A percentile compares a stretch with the other conserved stretches of the same genome.
phyloP scores from a whole-genome alignment of 2,329 filamentous ascomycete species.

The Chalaropsis thielavioides region DNA sequence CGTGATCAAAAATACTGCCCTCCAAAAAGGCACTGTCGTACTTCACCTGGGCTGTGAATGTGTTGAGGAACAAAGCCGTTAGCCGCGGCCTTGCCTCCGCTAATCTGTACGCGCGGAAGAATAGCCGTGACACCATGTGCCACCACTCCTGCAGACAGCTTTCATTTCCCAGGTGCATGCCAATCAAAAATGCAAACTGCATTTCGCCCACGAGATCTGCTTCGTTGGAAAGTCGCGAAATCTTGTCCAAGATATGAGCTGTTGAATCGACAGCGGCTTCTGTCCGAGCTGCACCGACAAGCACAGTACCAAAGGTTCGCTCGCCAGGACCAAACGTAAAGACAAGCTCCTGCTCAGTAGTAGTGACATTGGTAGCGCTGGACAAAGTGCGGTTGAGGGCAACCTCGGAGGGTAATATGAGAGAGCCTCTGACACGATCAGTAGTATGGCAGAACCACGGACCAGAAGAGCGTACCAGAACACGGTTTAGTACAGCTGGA shows the following conservation, averaged over 20 bases:
- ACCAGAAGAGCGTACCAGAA: conserved; percentile 30
- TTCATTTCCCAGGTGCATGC: conserved; percentile 42
- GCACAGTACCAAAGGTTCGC: conserved; percentile 30
- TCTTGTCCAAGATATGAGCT: conserved; percentile 27
- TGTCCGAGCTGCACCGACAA: conserved; percentile 28
- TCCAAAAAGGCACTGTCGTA: conserved; percentile 38
- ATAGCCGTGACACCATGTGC: conserved; percentile 36
- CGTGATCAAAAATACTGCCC: conserved; percentile 30
- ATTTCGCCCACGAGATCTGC: conserved; percentile 42
- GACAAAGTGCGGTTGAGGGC: conserved; percentile 30
- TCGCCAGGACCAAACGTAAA: conserved; percentile 34
- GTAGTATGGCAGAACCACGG: conserved; percentile 41
- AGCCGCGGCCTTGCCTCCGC: conserved; percentile 31
- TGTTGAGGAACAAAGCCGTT: conserved; percentile 33
- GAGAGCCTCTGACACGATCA: conserved; percentile 35
- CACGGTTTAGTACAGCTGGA: conserved; percentile 30
- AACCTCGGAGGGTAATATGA: conserved; percentile 26
- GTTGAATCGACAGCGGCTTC: conserved; percentile 36
- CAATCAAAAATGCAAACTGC: conserved; percentile 45
- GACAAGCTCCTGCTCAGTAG: conserved; percentile 28
- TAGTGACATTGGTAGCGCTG: conserved; percentile 23
- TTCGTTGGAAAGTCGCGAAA: conserved; percentile 19
- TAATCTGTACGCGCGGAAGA: conserved; percentile 38
- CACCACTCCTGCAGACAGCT: conserved; percentile 50
- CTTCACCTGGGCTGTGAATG: conserved; percentile 40